Evolutionary conservation across 441 rosid genomes (phyloP).

Genomic region (Pelargonium myrrhifolium): DNA sequence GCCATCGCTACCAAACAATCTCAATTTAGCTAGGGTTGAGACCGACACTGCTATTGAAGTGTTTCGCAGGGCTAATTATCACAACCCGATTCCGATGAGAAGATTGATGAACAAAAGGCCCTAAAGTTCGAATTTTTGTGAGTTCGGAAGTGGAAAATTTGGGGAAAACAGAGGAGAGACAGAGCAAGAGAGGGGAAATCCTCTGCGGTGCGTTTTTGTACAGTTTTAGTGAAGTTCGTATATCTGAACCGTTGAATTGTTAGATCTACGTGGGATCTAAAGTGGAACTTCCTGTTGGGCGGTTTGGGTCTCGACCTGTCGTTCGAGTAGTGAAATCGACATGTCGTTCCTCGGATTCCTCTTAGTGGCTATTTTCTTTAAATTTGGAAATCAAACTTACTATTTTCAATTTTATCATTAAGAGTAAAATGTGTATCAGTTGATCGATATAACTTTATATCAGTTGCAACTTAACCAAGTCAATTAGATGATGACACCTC

Average conservation of each 20-base stretch:
- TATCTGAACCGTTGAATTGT: not conserved
- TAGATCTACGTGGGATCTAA: not conserved
- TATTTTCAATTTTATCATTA: too few relatives aligned
- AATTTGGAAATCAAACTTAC: too few relatives aligned
- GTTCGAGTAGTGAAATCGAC: not conserved
- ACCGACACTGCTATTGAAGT: not conserved
- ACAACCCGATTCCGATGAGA: not conserved
- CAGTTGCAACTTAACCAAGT: too few relatives aligned
- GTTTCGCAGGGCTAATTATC: not conserved
- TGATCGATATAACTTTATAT: too few relatives aligned
- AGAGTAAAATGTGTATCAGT: too few relatives aligned
- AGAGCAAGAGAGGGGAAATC: not conserved
- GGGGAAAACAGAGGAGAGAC: not conserved
- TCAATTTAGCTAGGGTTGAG: not conserved
- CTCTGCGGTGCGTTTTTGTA: not conserved
- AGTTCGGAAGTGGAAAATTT: not conserved
- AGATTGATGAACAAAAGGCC: constrained; percentile 4
- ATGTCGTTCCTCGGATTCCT: too few relatives aligned
- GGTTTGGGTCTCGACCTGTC: not conserved
- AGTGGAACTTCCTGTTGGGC: not conserved
- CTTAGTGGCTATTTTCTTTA: too few relatives aligned
- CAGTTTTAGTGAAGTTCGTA: not conserved
- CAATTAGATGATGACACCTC: too few relatives aligned
- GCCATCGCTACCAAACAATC: constrained; percentile 10
- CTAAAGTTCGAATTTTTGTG: not conserved